Evolutionary conservation across 192 early-diverging fungal species (phyloP), one percentile per base, ranked within the genome.

Genomic region (Coemansia javaensis): DNA sequence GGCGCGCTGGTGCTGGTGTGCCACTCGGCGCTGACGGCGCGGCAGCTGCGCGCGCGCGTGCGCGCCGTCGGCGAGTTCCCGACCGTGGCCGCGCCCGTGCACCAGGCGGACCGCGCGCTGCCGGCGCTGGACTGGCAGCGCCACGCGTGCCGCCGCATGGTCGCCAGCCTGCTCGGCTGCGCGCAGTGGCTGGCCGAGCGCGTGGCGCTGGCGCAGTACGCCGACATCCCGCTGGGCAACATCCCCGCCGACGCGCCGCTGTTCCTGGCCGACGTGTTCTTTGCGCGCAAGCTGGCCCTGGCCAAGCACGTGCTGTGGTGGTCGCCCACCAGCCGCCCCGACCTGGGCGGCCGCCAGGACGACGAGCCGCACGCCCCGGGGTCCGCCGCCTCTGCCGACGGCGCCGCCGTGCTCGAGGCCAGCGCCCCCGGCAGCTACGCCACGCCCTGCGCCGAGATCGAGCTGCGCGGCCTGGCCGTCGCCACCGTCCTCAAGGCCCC

Each of bases 301-400:
- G 75, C 81, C 18, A 89, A 91, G 40, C 85, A 89, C 66, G 55
- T 99, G 1, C 56, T 96, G 23, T 99, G 97, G 97, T 94, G 84
- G 78, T 96, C 92, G 32, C 62, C 82, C 1, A 81, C 81, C 4
- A 76, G 70, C 27, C 81, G 79, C 38, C 92, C 93, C 0, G 92
- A 96, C 63, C 59, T 97, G 14, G 93, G 95, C 31, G 93, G 93
- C 4, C 74, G 84, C 5, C 63, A 75, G 55, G 59, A 66, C 45
- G 71, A 75, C 36, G 71, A 75, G 59, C 54, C 54, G 30, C 15
- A 11, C 11, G 42, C 32, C 28, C 24, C 40, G 36, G 30, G 17
- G 20, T 21, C 40, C 9, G 59, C 49, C 13, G 59, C 15, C 16
- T 13, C 13, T 7, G 60, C 44, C 21, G 4, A 32, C 4, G 31